Conservation (phyloP, 768 basidiomycete genomes). For the Macrolepiota fuliginosa region DNA sequence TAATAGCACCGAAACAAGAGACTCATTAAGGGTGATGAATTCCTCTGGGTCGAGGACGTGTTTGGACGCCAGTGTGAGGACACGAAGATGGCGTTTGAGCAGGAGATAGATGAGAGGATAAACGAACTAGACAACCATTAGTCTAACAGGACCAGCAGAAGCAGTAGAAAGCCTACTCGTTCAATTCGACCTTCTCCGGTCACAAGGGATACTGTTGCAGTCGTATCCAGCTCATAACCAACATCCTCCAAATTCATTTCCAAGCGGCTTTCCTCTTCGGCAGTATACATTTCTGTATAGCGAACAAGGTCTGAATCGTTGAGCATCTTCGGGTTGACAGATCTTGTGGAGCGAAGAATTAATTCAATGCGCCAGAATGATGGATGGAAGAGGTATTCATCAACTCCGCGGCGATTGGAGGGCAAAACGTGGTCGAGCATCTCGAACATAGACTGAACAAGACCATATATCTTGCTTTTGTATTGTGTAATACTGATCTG, state of each 20-base stretch:
- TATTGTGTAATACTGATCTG: constrained; percentile 32
- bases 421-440: constrained; percentile 28
- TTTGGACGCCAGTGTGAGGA: constrained; percentile 29
- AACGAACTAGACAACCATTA: constrained; percentile 23
- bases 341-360: constrained; percentile 28
- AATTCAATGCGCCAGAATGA: constrained; percentile 34
- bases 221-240: constrained; percentile 29
- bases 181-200: constrained; percentile 34
- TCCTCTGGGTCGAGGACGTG: constrained; percentile 33
- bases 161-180: constrained; percentile 22
- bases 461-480: constrained; percentile 29
- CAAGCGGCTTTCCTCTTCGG: constrained; percentile 27
- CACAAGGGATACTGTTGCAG: constrained; percentile 30
- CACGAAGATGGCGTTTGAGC: constrained; percentile 28
- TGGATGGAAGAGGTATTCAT: constrained; percentile 31
- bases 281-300: constrained; percentile 25
- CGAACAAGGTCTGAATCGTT: constrained; percentile 25
- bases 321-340: constrained; percentile 24
- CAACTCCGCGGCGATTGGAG: constrained; percentile 27
- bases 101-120: constrained; percentile 33
- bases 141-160: neutral
- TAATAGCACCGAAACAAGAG: constrained; percentile 27
- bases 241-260: constrained; percentile 25
- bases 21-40: constrained; percentile 25
- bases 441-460: constrained; percentile 29